These are phyloP conservation scores for Nannochloropsis oceanica DNA, from an alignment of 108 stramenopile genomes.

Conservation along the genomic window DNA sequence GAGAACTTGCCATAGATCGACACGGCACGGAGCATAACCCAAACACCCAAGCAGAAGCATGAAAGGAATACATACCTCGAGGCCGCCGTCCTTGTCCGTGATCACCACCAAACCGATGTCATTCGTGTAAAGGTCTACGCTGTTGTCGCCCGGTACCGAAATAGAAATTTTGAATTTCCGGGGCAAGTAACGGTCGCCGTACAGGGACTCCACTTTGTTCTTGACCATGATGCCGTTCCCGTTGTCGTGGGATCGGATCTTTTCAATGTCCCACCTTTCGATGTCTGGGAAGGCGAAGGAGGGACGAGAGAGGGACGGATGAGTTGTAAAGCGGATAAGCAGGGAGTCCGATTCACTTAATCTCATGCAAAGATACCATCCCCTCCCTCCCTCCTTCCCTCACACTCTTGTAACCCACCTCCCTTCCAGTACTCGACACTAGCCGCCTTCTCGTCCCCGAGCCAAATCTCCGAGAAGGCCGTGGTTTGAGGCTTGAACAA, in stretches of 20 bases:
- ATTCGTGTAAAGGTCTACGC: slow-evolving; percentile 90
- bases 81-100: slow-evolving; percentile 38
- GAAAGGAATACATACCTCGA: slow-evolving; percentile 4
- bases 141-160: slow-evolving; percentile 84
- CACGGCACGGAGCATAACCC: too few relatives aligned
- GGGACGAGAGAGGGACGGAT: not conserved
- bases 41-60: not conserved
- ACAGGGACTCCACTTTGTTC: slow-evolving; percentile 70
- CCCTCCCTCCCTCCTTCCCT: not conserved
- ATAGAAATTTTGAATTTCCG: slow-evolving; percentile 98
- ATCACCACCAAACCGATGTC: slow-evolving; percentile 85
- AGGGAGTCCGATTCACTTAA: too few relatives aligned
- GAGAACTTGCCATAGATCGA: too few relatives aligned
- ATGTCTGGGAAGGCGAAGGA: slow-evolving; percentile 3
- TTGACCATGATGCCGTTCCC: slow-evolving; percentile 67
- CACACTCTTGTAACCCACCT: not conserved
- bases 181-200: slow-evolving; percentile 88
- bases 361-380: too few relatives aligned
- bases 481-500: slow-evolving; percentile 79
- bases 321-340: not conserved
- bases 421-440: slow-evolving; percentile 65
- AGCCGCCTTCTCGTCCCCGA: slow-evolving; percentile 87
- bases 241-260: slow-evolving; percentile 42
- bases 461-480: slow-evolving; percentile 86
- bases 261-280: slow-evolving; percentile 16